phyloP scores from a whole-genome alignment of 2,329 filamentous ascomycete genomes.

The Westerdykella aurantiaca region DNA sequence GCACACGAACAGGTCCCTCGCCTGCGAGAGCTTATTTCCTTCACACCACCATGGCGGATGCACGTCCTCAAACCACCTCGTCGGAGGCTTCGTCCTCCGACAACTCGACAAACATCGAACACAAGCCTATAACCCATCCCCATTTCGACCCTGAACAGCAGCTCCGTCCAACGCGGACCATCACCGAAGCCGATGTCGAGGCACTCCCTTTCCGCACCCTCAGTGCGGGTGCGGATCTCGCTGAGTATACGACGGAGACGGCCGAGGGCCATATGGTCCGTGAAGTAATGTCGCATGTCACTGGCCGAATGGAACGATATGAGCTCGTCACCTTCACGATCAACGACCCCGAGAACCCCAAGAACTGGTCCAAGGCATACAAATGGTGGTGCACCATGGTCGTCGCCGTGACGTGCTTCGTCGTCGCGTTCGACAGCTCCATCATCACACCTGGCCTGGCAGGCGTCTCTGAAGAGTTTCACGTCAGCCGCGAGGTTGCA shows the following conservation, averaged over 20 bases:
- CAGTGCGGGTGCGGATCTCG: slow-evolving; percentile 49
- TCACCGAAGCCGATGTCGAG: slow-evolving; percentile 40
- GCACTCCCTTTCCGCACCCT: slow-evolving; percentile 63
- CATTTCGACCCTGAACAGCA: slow-evolving; percentile 3
- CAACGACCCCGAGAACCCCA: slow-evolving; percentile 70
- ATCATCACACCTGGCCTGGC: slow-evolving; percentile 72
- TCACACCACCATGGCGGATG: not conserved
- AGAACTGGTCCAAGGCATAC: slow-evolving; percentile 73
- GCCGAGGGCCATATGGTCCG: slow-evolving; percentile 56
- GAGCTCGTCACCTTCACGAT: slow-evolving; percentile 66
- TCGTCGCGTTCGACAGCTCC: slow-evolving; percentile 52
- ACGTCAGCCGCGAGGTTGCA: slow-evolving; percentile 65
- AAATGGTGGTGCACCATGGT: slow-evolving; percentile 82
- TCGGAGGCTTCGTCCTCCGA: slow-evolving; percentile 35
- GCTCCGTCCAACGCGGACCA: not conserved
- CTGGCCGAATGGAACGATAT: slow-evolving; percentile 46
- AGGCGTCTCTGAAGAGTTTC: slow-evolving; percentile 59
- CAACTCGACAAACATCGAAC: slow-evolving; percentile 37
- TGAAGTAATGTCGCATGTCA: slow-evolving; percentile 50
- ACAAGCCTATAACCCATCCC: not conserved
- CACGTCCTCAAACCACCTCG: not conserved
- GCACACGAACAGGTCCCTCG: not conserved
- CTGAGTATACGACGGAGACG: slow-evolving; percentile 62
- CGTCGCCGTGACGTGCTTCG: slow-evolving; percentile 56
- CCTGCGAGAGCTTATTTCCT: not conserved